Conservation (phyloP, 2,329 filamentous ascomycete species). For the Fusarium napiforme region DNA sequence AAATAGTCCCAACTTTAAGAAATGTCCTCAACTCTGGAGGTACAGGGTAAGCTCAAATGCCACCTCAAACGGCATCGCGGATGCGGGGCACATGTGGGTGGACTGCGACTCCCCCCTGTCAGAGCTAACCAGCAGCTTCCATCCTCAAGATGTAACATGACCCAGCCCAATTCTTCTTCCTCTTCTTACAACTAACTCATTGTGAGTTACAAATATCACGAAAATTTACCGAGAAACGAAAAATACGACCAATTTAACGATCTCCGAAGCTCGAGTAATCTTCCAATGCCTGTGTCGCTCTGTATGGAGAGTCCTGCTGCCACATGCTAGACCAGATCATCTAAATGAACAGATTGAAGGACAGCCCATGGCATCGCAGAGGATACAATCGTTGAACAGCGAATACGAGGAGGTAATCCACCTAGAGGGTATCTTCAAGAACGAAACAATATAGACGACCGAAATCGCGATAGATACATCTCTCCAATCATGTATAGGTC, state of each 20-base stretch:
- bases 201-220: not conserved
- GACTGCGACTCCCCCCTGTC: slow-evolving; percentile 13
- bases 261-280: not conserved
- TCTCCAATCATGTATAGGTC: slow-evolving; percentile 55
- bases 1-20: not conserved
- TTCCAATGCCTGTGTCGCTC: slow-evolving; percentile 29
- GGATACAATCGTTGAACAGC: slow-evolving; percentile 19
- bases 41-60: slow-evolving; percentile 33
- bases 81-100: slow-evolving; percentile 29
- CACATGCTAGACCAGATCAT: slow-evolving; percentile 33
- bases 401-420: slow-evolving; percentile 3
- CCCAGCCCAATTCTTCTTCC: not conserved
- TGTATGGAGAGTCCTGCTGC: slow-evolving; percentile 27
- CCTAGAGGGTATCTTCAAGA: not conserved
- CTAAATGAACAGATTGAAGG: slow-evolving; percentile 30
- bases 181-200: slow-evolving; percentile 18
- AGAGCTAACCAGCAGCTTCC: slow-evolving; percentile 30
- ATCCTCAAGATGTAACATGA: slow-evolving; percentile 19
- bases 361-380: slow-evolving; percentile 23
- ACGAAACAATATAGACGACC: not conserved
- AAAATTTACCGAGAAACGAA: not conserved
- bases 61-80: not conserved
- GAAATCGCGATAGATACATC: slow-evolving; percentile 8
- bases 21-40: not conserved
- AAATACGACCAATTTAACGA: not conserved